Evolutionary conservation across 163 green algal genomes (phyloP), one percentile per base, ranked within the genome.

Genomic region (Chlamydomonas reinhardtii): DNA sequence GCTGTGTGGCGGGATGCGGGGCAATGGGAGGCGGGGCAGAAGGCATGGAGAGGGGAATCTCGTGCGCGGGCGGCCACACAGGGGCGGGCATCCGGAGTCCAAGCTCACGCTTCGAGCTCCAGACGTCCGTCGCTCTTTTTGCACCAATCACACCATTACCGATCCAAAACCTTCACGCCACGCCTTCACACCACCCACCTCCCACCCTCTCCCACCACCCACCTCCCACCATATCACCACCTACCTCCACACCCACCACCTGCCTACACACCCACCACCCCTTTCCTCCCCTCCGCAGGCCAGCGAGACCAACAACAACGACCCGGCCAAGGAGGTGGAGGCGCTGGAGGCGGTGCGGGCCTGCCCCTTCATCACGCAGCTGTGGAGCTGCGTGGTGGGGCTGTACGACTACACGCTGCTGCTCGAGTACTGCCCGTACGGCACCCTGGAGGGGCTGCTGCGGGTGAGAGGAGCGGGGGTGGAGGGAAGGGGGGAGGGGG

Each of bases 341-440:
- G 78, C 82, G 52, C 68, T 92, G 56, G 72, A 88, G 83, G 76
- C 83, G 24, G 35, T 84, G 22, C 34, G n/a, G 9, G 66, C 74
- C 15, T 32, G 61, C 82, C 5, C 27, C 31, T 87, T 87, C 59
- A 22, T 87, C 34, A 87, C 82, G 29, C 82, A 87, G 72, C 59
- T 87, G 35, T 87, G 82, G 82, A 82, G 72, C 61, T 81, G 70
- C 43, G 89, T 92, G 52, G 69, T 90, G 37, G 89, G 89, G n/a
- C 61, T 90, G 69, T 90, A 90, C 62, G 89, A 92, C 68, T 90
- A 89, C 62, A 92, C 89, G 2, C 54, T 92, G 84, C 81, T 92
- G 56, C 61, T 92, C 31, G 89, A 92, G 89, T 92, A 92, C 81
- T 92, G 89, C 75, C 89, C 89, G 48, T 92, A 92, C 71, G 80